phyloP scores from a whole-genome alignment of 805 yeast species.

The Metschnikowia koreensis region DNA sequence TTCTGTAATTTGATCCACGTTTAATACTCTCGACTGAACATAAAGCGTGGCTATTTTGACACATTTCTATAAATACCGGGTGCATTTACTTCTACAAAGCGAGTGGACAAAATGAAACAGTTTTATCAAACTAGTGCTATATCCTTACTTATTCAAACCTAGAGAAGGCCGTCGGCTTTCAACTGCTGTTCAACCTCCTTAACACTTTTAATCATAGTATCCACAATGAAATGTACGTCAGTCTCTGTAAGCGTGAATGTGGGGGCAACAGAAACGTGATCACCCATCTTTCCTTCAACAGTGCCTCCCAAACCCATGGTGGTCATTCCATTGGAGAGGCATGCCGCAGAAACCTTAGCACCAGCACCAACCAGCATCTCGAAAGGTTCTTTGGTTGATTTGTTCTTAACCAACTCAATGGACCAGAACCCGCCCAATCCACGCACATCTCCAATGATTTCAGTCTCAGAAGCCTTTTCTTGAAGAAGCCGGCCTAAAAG shows the following conservation, averaged over 20 bases:
- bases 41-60: too few relatives aligned
- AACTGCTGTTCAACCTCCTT: slow-evolving; percentile 32
- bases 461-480: slow-evolving; percentile 10
- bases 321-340: slow-evolving; percentile 44
- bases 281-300: slow-evolving; percentile 38
- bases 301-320: slow-evolving; percentile 49
- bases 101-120: too few relatives aligned
- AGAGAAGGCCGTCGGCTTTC: slow-evolving; percentile 1
- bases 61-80: too few relatives aligned
- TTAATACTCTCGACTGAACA: too few relatives aligned
- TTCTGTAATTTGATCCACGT: too few relatives aligned
- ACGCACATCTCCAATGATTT: slow-evolving; percentile 54
- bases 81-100: too few relatives aligned
- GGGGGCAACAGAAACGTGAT: slow-evolving; percentile 49
- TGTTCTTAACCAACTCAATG: slow-evolving; percentile 55
- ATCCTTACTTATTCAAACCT: too few relatives aligned
- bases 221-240: slow-evolving; percentile 42
- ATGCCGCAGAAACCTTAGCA: slow-evolving; percentile 30
- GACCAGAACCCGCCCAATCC: slow-evolving; percentile 64
- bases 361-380: slow-evolving; percentile 38
- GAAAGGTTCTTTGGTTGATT: slow-evolving; percentile 49
- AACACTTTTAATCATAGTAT: slow-evolving; percentile 39
- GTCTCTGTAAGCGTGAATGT: slow-evolving; percentile 42
- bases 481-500: slow-evolving; percentile 8
- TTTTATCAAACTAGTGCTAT: too few relatives aligned